Evolutionary conservation across 441 rosid genomes (phyloP), one percentile per base, ranked within the genome.

Genomic region (Euphorbia neoarborescens): DNA sequence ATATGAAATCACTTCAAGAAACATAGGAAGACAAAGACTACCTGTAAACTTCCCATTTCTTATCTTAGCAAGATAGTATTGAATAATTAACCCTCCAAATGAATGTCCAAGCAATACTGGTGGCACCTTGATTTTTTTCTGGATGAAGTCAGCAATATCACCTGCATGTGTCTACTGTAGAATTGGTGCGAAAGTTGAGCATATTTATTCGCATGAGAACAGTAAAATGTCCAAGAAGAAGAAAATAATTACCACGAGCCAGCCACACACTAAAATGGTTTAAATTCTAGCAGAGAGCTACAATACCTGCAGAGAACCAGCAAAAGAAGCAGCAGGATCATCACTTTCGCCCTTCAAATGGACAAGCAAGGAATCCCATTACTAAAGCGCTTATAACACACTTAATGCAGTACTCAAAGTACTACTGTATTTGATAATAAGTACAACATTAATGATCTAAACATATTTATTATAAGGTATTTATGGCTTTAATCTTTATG

Each of bases 41-140:
- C 91, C 90, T 71, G 62, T 63, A 2, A 32, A 20, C 40, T 71
- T 76, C 65, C 70, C 68, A 62, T 77, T 84, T 73, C 78, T 71
- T 35, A 85, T 81, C 54, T 80, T 83, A 65, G 96, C 87, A 68
- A 92, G 77, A 79, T 89, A 90, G 71, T 79, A 85, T 71, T 92
- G 96, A 77, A 89, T 84, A 69, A 89, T 84, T 32, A 90, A 86
- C 75, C 96, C 98, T 74, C 97, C 98, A 71, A 90, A 90, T 60
- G 98, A 92, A 78, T 92, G 98, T 11, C 97, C 96, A 68, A 90
- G 79, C 77, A 90, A 82, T 30, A 89, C 87, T 2, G 96, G 97
- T 14, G 85, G 91, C 58, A 40, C 63, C 66, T 69, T 69, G 72
- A 90, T 81, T 38, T 79, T 85, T 65, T 82, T 80, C 75, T 83